These are phyloP conservation scores for carrot (Daucus carota) DNA, from an alignment of 129 eudicot species.

Conservation along the genomic window DH1_v3.0 NC_030386.2:33562501-33563000, in stretches of 20 bases:
- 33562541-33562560: constrained; percentile 18
- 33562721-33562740: not conserved
- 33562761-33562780: not conserved
- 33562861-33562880: too few relatives aligned
- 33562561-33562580: constrained; percentile 31
- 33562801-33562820: not conserved
- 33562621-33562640: constrained; percentile 28
- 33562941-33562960: too few relatives aligned
- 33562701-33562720: not conserved
- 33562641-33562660: constrained; percentile 31
- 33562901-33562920: too few relatives aligned
- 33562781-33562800: too few relatives aligned
- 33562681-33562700: not conserved
- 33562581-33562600: constrained; percentile 28
- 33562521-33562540: not conserved
- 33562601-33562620: constrained; percentile 24
- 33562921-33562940: too few relatives aligned
- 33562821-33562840: not conserved
- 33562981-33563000: too few relatives aligned
- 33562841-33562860: not conserved
- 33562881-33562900: too few relatives aligned
- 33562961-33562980: too few relatives aligned
- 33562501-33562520: not conserved
- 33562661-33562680: not conserved
- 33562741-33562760: not conserved